These are phyloP conservation scores for Rehmannia glutinosa DNA, from an alignment of 257 asterid genomes.

Conservation along the genomic window DNA sequence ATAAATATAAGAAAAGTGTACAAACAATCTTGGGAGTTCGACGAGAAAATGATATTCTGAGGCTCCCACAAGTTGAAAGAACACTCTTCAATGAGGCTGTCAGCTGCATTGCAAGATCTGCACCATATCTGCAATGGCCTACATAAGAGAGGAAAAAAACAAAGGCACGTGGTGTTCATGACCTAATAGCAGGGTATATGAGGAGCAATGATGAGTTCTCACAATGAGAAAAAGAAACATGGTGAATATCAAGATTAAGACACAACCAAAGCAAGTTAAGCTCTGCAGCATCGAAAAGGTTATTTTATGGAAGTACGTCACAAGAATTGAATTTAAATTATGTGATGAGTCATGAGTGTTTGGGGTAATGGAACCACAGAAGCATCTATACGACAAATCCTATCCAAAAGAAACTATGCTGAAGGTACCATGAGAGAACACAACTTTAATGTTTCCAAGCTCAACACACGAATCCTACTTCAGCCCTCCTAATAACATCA, in stretches of 20 bases:
- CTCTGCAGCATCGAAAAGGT: not conserved
- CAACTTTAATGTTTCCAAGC: not conserved
- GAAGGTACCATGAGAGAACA: slow-evolving; percentile 4
- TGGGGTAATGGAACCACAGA: slow-evolving; percentile 1
- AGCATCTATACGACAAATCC: not conserved
- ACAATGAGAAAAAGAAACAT: not conserved
- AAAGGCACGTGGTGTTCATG: no score
- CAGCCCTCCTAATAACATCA: not conserved
- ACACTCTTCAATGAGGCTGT: slow-evolving; percentile 45
- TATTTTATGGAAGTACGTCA: no score
- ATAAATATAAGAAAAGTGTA: slow-evolving; percentile 20
- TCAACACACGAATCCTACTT: not conserved
- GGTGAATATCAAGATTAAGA: not conserved
- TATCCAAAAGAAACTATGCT: not conserved
- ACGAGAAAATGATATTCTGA: slow-evolving; percentile 82
- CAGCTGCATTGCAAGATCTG: slow-evolving; percentile 71
- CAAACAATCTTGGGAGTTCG: slow-evolving; percentile 75
- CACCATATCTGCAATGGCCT: slow-evolving; percentile 85
- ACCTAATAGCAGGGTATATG: no score
- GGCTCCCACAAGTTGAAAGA: slow-evolving; percentile 77
- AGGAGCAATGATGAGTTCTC: not conserved
- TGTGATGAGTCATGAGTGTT: no score
- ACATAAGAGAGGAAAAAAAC: slow-evolving; percentile 7
- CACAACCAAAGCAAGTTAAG: not conserved
- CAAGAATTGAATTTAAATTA: no score